Evolutionary conservation across 176 grass and related monocot species (phyloP).

Genomic region (Elaeis guineensis): DNA sequence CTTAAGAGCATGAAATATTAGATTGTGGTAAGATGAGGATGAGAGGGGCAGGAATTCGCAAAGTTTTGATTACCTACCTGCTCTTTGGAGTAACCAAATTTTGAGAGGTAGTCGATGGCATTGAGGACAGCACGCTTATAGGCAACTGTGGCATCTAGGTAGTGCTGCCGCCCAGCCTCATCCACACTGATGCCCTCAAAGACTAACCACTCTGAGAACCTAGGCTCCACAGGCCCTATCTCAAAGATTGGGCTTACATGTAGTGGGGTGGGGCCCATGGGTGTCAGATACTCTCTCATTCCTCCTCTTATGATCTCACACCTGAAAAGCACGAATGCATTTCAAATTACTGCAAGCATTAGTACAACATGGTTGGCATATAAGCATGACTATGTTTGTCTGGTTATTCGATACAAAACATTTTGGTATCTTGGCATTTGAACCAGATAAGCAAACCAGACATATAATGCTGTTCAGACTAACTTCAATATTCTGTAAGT

Average conservation of each 20-base stretch:
- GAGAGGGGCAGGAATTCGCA: no score
- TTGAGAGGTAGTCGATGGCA: conserved; percentile 83
- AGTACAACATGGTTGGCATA: no score
- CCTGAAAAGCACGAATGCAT: conserved; percentile 16
- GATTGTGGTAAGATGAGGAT: no score
- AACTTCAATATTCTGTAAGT: no score
- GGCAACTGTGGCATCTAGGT: conserved; percentile 80
- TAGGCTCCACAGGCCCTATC: conserved; percentile 84
- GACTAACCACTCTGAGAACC: conserved; percentile 91
- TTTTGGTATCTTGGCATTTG: no score
- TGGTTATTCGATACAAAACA: no score
- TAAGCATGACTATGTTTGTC: no score
- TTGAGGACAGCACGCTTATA: conserved; percentile 86
- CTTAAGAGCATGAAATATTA: no score
- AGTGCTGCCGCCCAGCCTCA: conserved; percentile 80
- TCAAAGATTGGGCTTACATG: conserved; percentile 96
- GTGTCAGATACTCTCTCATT: conserved; percentile 84
- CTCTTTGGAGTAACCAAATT: conserved; percentile 90
- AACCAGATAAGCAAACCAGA: no score
- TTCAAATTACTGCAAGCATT: no score
- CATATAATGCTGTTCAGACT: no score
- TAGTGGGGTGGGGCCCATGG: conserved; percentile 77
- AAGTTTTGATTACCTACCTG: conserved; percentile 35
- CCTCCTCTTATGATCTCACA: conserved; percentile 92
- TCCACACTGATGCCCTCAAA: conserved; percentile 97